A percentile compares a stretch with the other conserved stretches of the same genome.
Evolutionary conservation across 352 stramenopile genomes (phyloP).

Genomic region (Globisporangium lucens): DNA sequence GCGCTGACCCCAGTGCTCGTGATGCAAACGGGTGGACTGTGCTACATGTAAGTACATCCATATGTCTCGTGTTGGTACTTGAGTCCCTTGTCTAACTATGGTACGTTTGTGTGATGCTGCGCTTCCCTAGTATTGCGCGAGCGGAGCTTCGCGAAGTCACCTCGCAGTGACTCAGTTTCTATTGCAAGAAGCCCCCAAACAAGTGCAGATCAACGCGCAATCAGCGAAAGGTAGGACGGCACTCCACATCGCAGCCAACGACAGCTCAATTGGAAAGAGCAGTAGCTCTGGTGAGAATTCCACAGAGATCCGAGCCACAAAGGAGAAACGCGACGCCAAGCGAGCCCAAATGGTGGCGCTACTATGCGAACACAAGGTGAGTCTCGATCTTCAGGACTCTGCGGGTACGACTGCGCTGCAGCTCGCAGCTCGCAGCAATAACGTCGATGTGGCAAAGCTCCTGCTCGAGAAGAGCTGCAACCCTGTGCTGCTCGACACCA

Average conservation of each 20-base stretch:
- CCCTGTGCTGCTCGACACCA: slow-evolving; percentile 26
- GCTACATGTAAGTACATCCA: slow-evolving; percentile 41
- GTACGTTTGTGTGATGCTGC: neutral
- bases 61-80: too few species aligned
- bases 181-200: slow-evolving; percentile 17
- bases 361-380: slow-evolving; percentile 28
- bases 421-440: slow-evolving; percentile 27
- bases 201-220: slow-evolving; percentile 29
- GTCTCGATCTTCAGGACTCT: slow-evolving; percentile 38
- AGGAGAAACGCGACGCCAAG: neutral
- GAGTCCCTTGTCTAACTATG: neutral
- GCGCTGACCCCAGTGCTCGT: slow-evolving; percentile 27
- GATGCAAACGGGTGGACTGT: slow-evolving; percentile 61
- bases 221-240: slow-evolving; percentile 54
- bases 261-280: slow-evolving; percentile 15
- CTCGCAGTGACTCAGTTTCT: slow-evolving; percentile 37
- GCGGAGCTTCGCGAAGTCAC: slow-evolving; percentile 27
- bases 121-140: slow-evolving; percentile 41
- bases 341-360: slow-evolving; percentile 23
- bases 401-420: slow-evolving; percentile 39
- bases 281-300: neutral
- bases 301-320: neutral
- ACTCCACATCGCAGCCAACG: slow-evolving; percentile 35
- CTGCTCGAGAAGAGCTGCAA: slow-evolving; percentile 37
- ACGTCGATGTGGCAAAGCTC: slow-evolving; percentile 20